Base-by-base conservation (phyloP, 2,329 filamentous ascomycete species). In the Pyrenophora tritici-repentis region DNA sequence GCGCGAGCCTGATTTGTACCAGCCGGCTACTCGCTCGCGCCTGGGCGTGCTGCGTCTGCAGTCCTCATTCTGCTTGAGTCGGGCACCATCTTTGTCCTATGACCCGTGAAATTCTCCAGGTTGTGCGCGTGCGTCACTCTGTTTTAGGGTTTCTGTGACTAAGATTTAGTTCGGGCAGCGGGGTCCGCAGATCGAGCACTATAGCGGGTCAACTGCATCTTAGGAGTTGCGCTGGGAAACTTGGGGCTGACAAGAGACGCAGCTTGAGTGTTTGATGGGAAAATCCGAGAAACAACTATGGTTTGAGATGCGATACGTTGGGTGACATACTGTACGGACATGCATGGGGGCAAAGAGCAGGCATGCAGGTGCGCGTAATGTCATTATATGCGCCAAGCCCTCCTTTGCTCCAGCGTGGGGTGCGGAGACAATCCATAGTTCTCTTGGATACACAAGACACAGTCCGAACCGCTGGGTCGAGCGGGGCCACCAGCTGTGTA, bases 1-100 rank as follows among this genome's bases (percentile, higher is more conserved):
- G 47, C 54, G 60, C 58, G 58, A 62, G 59, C 56, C 59, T 66
- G 61, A 65, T 58, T 62, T 52, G 51, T 55, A 54, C 53, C 52
- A 57, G 42, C 50, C 35, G 50, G 26, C 42, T 55, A 42, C 54
- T 62, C 56, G 62, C 55, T 63, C 56, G 63, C 55, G 58, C 43
- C 63, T 66, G 57, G 61, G 62, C 65, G 59, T 43, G 31, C 42
- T 51, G 53, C 55, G 60, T 63, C 62, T 57, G 51, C 58, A 53
- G 55, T 51, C 31, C 50, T 43, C 50, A 45, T 52, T 47, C 26
- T 47, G 50, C 35, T 45, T 34, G 42, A 53, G 41, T 55, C 20
- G 45, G 39, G 22, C 53, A 41, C 44, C 42, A 33, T 45, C 38
- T 48, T 48, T 56, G 49, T 44, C 42, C 41, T 53, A 35, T 41